A percentile compares a stretch with the other conserved stretches of the same genome.
Conservation (phyloP, 169 alveolate species). For the Theileria sp. region DNA sequence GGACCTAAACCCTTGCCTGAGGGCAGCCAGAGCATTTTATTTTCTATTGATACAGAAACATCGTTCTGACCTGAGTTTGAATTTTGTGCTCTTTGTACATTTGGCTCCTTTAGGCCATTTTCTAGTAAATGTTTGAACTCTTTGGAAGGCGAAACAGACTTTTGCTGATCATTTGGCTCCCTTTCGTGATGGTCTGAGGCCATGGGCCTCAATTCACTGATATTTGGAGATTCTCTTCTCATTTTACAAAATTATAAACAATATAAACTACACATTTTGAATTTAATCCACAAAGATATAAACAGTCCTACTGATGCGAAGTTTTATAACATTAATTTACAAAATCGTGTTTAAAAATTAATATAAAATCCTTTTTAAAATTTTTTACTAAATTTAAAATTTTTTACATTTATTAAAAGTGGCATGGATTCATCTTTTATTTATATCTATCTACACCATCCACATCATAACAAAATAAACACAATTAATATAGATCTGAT, state of each 20-base stretch:
- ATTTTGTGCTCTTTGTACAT: background rate
- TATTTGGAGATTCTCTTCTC: background rate
- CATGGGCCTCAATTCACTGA: background rate
- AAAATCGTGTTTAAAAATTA: background rate
- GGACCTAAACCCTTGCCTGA: slow-evolving; percentile 26
- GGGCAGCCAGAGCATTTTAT: slow-evolving; percentile 59
- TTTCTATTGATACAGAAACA: slow-evolving; percentile 12
- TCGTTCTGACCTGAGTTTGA: background rate
- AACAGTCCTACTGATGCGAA: background rate
- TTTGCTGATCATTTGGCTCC: background rate
- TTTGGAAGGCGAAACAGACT: background rate
- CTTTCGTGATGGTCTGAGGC: background rate
- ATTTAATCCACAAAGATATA: background rate
- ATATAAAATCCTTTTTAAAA: too few species aligned
- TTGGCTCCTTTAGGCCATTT: background rate
- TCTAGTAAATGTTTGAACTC: slow-evolving; percentile 9
- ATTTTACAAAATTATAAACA: background rate
- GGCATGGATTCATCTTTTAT: background rate
- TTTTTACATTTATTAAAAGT: background rate
- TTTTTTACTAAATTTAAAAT: too few species aligned
- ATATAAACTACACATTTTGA: background rate
- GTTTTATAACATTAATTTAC: background rate
- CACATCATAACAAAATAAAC: background rate
- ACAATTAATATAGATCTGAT: too few species aligned
- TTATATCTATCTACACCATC: background rate